phyloP scores from a whole-genome alignment of 129 eudicot species.

The Rutidosis leptorrhynchoides region DNA sequence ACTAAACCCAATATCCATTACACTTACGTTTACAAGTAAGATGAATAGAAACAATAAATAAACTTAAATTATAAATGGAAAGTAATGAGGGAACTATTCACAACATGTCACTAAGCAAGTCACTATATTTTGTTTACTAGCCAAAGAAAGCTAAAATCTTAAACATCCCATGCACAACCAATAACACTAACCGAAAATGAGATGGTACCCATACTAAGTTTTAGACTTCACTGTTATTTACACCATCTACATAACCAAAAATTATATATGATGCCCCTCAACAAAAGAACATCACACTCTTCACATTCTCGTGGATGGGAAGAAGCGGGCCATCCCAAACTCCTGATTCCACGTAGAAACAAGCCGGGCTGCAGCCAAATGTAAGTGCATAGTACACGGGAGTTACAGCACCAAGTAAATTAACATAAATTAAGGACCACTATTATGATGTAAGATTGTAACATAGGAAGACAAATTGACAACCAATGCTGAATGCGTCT shows the following conservation, averaged over 20 bases:
- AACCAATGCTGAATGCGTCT: too few relatives aligned
- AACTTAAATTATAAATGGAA: too few relatives aligned
- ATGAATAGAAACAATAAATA: too few relatives aligned
- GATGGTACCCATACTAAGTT: too few relatives aligned
- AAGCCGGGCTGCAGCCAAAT: slow-evolving; percentile 82
- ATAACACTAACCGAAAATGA: too few relatives aligned
- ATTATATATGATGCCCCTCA: slow-evolving; percentile 13
- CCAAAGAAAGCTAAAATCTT: neutral
- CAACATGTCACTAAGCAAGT: too few relatives aligned
- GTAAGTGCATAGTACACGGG: slow-evolving; percentile 91
- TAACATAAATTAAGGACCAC: too few relatives aligned
- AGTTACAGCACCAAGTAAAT: slow-evolving; percentile 49
- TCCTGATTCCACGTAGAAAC: slow-evolving; percentile 51
- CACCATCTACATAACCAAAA: slow-evolving; percentile 9
- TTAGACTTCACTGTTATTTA: slow-evolving; percentile 20
- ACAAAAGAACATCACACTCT: too few relatives aligned
- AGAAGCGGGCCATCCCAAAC: slow-evolving; percentile 45
- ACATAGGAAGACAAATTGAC: too few relatives aligned
- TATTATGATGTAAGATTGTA: neutral
- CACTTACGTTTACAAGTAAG: too few relatives aligned
- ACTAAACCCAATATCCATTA: too few relatives aligned
- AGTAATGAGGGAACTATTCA: too few relatives aligned
- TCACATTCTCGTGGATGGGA: slow-evolving; percentile 46
- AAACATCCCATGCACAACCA: neutral
- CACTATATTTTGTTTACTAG: neutral